Evolutionary conservation across 148 eudicot species (phyloP).

Genomic region (Tetragonia tetragonoides): DNA sequence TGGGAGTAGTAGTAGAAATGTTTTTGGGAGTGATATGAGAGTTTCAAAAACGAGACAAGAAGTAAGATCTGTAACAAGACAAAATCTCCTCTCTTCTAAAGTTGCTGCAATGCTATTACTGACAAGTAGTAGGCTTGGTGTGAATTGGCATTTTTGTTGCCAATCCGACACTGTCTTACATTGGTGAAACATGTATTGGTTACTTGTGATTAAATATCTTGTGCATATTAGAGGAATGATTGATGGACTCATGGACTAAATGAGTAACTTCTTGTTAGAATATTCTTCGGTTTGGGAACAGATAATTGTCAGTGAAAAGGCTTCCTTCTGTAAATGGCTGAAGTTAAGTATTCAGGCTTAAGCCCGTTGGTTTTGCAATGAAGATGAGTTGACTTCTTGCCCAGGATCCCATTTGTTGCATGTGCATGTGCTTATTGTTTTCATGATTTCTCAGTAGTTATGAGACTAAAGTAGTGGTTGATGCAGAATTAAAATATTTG

Average conservation of each 20-base stretch:
- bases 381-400: background rate
- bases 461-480: background rate
- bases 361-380: no score
- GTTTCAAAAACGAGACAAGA: background rate
- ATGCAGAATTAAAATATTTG: background rate
- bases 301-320: no score
- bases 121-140: no score
- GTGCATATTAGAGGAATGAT: background rate
- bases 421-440: background rate
- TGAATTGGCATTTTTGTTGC: no score
- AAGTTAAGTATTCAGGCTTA: no score
- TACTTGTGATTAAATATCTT: background rate
- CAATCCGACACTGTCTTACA: no score
- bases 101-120: background rate
- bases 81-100: background rate
- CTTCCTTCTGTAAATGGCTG: no score
- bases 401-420: background rate
- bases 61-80: background rate
- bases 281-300: no score
- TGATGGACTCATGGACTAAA: background rate
- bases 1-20: background rate
- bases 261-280: no score
- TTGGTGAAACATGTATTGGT: no score
- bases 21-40: background rate
- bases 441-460: background rate